Percentiles rank a stretch among this genome's conserved stretches.
These are phyloP conservation scores for Aureobasidium sp. DNA, from an alignment of 2,329 filamentous ascomycete species.

Conservation along the genomic window DNA sequence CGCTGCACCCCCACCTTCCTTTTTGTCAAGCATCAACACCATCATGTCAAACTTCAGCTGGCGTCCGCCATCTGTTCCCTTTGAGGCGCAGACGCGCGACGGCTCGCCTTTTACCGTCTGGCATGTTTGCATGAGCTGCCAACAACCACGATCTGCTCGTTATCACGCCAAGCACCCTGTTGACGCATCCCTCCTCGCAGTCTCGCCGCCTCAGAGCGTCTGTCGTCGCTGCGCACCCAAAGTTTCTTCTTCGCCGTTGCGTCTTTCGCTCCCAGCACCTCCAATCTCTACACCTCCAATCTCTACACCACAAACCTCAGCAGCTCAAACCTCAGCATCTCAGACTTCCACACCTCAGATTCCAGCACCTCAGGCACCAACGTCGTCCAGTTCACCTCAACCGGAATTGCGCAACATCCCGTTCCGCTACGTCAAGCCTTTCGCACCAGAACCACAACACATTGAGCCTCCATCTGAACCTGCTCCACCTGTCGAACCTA, in stretches of 20 bases:
- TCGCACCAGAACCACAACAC: neutral
- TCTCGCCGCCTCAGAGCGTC: neutral
- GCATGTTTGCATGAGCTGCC: constrained; percentile 15
- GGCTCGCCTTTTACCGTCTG: constrained; percentile 15
- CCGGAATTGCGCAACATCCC: neutral
- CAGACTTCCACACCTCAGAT: neutral
- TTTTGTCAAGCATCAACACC: neutral
- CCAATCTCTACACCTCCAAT: neutral
- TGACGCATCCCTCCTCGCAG: neutral
- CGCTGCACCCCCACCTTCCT: neutral
- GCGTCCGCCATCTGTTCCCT: constrained; percentile 5
- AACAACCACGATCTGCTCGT: constrained; percentile 15
- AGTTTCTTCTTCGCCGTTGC: neutral
- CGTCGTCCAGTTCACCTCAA: neutral
- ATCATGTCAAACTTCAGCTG: constrained; percentile 9
- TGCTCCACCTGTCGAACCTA: neutral
- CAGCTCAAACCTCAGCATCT: neutral
- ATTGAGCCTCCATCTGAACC: neutral
- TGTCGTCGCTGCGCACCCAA: constrained; percentile 2
- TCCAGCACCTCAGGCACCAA: neutral
- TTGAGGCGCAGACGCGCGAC: constrained; percentile 8
- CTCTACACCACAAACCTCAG: neutral
- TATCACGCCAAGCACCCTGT: constrained; percentile 15
- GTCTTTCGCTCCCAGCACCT: neutral
- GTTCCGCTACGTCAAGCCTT: neutral